A percentile compares a stretch with the other conserved stretches of the same genome.
phyloP scores from a whole-genome alignment of 2,329 filamentous ascomycete species.

The Amauroascus verrucosus region DNA sequence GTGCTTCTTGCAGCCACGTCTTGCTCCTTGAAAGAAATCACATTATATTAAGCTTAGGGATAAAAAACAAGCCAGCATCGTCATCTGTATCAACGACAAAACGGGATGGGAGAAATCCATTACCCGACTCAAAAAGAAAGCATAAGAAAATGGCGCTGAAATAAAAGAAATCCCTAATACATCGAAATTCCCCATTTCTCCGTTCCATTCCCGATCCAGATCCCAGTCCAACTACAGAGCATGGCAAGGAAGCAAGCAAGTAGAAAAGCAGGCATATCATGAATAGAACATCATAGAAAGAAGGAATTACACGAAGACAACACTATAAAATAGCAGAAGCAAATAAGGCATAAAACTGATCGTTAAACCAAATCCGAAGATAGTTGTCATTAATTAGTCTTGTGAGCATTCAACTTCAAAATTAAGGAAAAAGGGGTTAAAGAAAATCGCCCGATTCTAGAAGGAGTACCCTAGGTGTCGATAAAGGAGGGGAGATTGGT shows the following conservation, averaged over 20 bases:
- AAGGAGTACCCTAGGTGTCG: neutral
- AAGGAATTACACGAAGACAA: neutral
- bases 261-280: constrained; percentile 1
- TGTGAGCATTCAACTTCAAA: neutral
- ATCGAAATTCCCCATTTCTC: constrained; percentile 7
- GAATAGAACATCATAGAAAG: constrained; percentile 12
- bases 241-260: constrained; percentile 9
- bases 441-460: neutral
- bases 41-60: neutral
- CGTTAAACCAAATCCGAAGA: neutral
- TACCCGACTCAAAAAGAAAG: neutral
- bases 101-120: too few relatives aligned
- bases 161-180: neutral
- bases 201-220: constrained; percentile 9
- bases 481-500: constrained; percentile 8
- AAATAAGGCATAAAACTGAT: neutral
- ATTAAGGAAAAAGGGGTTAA: neutral
- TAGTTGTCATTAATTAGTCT: neutral
- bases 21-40: neutral
- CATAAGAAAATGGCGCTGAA: neutral
- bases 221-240: constrained; percentile 7
- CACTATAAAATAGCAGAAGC: neutral
- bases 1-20: too few relatives aligned
- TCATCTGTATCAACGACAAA: neutral
- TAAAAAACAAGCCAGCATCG: neutral